Conservation (phyloP, 202 grass and related monocot genomes). For the Zizania palustris region DNA sequence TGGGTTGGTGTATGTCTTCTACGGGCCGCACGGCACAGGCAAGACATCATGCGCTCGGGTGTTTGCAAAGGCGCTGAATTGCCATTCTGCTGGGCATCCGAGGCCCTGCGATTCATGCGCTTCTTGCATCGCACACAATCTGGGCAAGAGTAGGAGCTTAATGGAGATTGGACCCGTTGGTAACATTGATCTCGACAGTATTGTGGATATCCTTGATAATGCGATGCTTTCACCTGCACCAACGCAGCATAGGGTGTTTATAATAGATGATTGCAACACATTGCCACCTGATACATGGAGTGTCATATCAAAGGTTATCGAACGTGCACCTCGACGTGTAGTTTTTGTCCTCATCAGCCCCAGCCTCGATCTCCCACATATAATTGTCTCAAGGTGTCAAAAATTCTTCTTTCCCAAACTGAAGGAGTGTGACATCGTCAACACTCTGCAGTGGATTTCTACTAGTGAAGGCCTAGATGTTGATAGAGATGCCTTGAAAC, state of each 20-base stretch:
- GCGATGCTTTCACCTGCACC: conserved; percentile 56
- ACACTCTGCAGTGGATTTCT: conserved; percentile 86
- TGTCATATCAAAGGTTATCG: conserved; percentile 68
- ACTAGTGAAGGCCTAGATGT: conserved; percentile 85
- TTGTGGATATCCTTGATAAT: conserved; percentile 70
- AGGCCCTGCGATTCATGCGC: conserved; percentile 82
- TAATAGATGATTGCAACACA: conserved; percentile 83
- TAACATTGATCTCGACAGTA: conserved; percentile 68
- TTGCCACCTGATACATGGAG: conserved; percentile 71
- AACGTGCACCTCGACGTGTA: conserved; percentile 59
- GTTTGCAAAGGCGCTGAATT: conserved; percentile 92
- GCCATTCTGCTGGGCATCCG: conserved; percentile 70
- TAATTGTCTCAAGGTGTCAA: conserved; percentile 86
- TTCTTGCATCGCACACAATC: conserved; percentile 80
- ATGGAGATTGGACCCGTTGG: conserved; percentile 79
- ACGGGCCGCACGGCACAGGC: conserved; percentile 81
- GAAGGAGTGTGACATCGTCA: conserved; percentile 83
- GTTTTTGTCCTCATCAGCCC: conserved; percentile 82
- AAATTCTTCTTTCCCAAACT: conserved; percentile 94
- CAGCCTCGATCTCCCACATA: conserved; percentile 78
- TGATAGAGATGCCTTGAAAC: conserved; percentile 87
- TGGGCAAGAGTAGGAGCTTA: conserved; percentile 69
- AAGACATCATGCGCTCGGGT: conserved; percentile 92
- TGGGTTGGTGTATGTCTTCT: conserved; percentile 83
- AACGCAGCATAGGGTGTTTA: conserved; percentile 63